Evolutionary conservation across 768 basidiomycete species (phyloP), one percentile per base, ranked within the genome.

Genomic region (Kwoniella dendrophila): DNA sequence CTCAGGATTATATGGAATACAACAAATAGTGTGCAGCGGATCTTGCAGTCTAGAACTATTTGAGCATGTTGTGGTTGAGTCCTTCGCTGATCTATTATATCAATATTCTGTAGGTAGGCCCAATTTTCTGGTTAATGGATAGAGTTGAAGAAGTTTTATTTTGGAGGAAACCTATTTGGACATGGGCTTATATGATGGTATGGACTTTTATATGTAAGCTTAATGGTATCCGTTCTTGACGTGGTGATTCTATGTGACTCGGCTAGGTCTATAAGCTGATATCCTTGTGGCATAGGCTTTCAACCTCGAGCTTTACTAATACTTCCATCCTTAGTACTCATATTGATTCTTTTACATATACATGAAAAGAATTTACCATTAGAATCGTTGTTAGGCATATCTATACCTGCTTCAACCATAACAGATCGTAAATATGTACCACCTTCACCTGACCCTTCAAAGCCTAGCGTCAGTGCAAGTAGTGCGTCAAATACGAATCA

Each of bases 41-140:
- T n/a, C n/a, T n/a, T n/a, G n/a, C n/a, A n/a, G n/a, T n/a, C n/a
- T n/a, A n/a, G n/a, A n/a, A n/a, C n/a, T n/a, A n/a, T n/a, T n/a
- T n/a, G n/a, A n/a, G n/a, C n/a, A n/a, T n/a, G n/a, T n/a, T n/a
- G n/a, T n/a, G n/a, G n/a, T n/a, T n/a, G n/a, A n/a, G n/a, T n/a
- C n/a, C n/a, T n/a, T n/a, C n/a, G n/a, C n/a, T n/a, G n/a, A n/a
- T n/a, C n/a, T n/a, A 0, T 26, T 7, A 32, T 45, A 20, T 24
- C 44, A 20, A 2, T 11, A 32, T 24, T 26, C 50, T n/a, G n/a
- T n/a, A 72, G 73, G 73, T 86, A 3, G 90, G 90, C 0, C 88
- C 89, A 0, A 80, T 92, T 6, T 95, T 94, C 71, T 95, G 92
- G 92, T 66, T 94, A 20, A 90, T 90, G 79, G 92, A 96, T 73